Evolutionary conservation across 1,284 basidiomycete species (phyloP).

Genomic region (Naganishia sp.): DNA sequence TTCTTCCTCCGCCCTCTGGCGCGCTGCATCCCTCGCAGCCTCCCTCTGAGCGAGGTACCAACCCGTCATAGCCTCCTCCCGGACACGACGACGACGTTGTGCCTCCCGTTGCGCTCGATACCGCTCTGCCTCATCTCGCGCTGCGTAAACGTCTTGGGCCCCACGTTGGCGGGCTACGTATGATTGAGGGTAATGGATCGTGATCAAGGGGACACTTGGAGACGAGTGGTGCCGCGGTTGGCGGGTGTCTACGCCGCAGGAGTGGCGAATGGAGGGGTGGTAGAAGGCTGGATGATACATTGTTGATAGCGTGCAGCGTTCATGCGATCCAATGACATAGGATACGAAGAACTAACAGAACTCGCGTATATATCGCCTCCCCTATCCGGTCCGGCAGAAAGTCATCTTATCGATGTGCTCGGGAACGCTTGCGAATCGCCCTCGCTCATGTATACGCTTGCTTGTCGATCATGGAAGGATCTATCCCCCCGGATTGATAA

Average conservation of each 20-base stretch:
- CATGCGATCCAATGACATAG: not conserved
- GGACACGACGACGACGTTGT: not conserved
- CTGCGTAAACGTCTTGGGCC: not conserved
- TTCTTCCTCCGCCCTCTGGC: not conserved
- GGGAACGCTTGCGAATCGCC: slow-evolving; percentile 14
- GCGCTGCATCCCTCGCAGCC: not conserved
- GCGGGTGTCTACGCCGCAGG: not conserved
- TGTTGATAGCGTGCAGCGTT: not conserved
- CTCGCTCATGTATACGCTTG: not conserved
- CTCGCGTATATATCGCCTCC: slow-evolving; percentile 22
- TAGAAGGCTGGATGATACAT: slow-evolving; percentile 18
- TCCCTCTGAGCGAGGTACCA: not conserved
- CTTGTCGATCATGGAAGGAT: not conserved
- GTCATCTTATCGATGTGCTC: slow-evolving; percentile 7
- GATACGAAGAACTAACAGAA: too few relatives aligned
- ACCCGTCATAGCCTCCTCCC: not conserved
- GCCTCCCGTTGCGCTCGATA: slow-evolving; percentile 8
- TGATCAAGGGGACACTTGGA: not conserved
- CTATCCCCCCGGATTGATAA: not conserved
- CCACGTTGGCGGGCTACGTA: not conserved
- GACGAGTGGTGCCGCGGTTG: not conserved
- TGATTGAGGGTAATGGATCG: not conserved
- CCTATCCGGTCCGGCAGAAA: not conserved
- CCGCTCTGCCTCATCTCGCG: not conserved
- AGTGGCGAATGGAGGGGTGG: slow-evolving; percentile 10